Base-by-base conservation (phyloP, 2,329 filamentous ascomycete species). In the Pezicula rhizophila region DNA sequence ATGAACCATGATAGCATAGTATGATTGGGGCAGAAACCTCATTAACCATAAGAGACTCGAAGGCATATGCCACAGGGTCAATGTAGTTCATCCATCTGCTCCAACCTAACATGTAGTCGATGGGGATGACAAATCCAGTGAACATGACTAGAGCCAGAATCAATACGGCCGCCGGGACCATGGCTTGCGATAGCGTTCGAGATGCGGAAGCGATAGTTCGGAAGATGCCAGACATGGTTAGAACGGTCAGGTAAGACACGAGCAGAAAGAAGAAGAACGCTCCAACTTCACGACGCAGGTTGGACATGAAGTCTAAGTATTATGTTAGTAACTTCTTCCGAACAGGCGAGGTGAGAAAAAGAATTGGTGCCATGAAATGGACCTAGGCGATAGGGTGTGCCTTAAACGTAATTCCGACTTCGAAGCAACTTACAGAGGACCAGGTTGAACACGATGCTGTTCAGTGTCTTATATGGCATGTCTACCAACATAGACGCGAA, bases 401-500 rank as follows among this genome's bases (percentile, higher is more conserved):
- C 18, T 18, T 18, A 3, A 18, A 18, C 18, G 18, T 18, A 3
- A 18, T 18, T 18, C 18, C 3, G 18, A 18, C 18, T 18, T 18
- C 18, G 18, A 3, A 3, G 18, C 18, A 18, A 18, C 18, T 18
- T 18, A 18, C 18, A 18, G 18, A 18, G 18, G 18, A 80, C 75
- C 38, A 89, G 44, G 63, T 95, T 95, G 75, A 93, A 95, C 7
- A 78, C 70, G 55, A 95, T 76, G 1, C 80, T 69, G 60, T 89
- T 90, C n/a, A 67, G 18, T 8, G 95, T 68, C 67, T 92, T 95
- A 67, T 89, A 89, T 0, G 90, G 89, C 69, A 93, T 70, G 57
- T 95, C 90, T 53, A 80, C 85, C 31, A 95, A 68, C 85, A 95
- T 92, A 10, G 87, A 92, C 0, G 89, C 81, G 42, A 90, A 76